Conservation (phyloP, 352 stramenopile species). For the Globisporangium apiculatum region DNA sequence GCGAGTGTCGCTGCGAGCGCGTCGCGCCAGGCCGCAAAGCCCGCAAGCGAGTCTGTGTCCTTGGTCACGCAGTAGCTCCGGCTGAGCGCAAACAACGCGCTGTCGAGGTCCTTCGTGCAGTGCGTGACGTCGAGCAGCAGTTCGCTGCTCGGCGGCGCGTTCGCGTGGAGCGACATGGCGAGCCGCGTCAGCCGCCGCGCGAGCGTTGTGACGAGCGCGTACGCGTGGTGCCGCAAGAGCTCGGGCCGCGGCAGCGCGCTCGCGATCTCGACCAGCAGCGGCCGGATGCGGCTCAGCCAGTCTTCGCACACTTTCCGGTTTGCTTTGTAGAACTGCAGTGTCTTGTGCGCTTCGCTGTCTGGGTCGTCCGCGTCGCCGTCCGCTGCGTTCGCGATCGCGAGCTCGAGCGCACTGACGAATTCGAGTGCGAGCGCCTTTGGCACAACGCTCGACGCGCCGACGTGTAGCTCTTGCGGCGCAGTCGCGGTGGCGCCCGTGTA, state of each 20-base stretch:
- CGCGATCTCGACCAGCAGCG: slow-evolving; percentile 41
- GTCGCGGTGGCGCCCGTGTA: slow-evolving; percentile 13
- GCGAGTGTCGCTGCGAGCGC: slow-evolving; percentile 21
- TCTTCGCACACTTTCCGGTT: slow-evolving; percentile 68
- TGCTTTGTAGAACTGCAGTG: slow-evolving; percentile 44
- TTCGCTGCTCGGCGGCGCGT: slow-evolving; percentile 10
- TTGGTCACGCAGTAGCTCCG: slow-evolving; percentile 36
- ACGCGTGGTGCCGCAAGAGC: slow-evolving; percentile 33
- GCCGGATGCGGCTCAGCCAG: slow-evolving; percentile 58
- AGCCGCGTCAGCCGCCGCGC: slow-evolving; percentile 30
- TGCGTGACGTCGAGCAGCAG: slow-evolving; percentile 20
- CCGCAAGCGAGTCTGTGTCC: slow-evolving; percentile 43
- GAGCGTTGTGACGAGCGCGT: slow-evolving; percentile 28
- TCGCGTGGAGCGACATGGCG: slow-evolving; percentile 16
- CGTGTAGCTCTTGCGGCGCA: no score
- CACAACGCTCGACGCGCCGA: background rate
- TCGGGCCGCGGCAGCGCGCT: slow-evolving; percentile 17
- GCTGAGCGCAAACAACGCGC: slow-evolving; percentile 36
- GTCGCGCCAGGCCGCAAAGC: slow-evolving; percentile 35
- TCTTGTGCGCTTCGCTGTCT: slow-evolving; percentile 44
- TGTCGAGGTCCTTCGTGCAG: slow-evolving; percentile 35
- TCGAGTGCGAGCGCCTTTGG: slow-evolving; percentile 40
- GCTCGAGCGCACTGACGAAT: slow-evolving; percentile 46
- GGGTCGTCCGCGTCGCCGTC: slow-evolving; percentile 17
- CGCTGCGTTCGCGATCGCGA: slow-evolving; percentile 31